These are phyloP conservation scores for Jaltomata sinuosa DNA, from an alignment of 257 asterid species.

Conservation along the genomic window DNA sequence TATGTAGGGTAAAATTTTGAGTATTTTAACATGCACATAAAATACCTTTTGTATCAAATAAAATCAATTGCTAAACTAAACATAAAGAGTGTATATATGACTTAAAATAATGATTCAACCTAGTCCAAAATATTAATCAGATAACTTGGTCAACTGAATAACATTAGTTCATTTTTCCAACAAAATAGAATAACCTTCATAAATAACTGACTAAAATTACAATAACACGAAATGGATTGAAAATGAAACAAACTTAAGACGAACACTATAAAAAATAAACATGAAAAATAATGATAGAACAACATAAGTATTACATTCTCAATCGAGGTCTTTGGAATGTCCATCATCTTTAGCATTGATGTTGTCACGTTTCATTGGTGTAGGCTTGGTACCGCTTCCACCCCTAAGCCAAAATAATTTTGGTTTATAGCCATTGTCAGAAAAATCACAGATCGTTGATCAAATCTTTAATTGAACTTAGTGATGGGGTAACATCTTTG, in stretches of 20 bases:
- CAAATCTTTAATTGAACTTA: not conserved
- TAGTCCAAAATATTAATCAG: not conserved
- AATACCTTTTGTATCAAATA: not conserved
- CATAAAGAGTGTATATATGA: not conserved
- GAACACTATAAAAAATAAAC: not conserved
- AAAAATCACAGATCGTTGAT: not conserved
- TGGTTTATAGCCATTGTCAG: not conserved
- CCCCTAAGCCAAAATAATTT: not conserved
- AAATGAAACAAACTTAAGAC: not conserved
- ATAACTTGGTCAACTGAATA: too few species aligned
- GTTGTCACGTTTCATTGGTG: not conserved
- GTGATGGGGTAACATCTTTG: not conserved
- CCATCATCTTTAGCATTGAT: not conserved
- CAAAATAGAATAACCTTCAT: not conserved
- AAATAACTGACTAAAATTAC: not conserved
- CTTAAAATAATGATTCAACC: not conserved
- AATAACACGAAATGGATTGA: not conserved
- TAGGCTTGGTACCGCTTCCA: not conserved
- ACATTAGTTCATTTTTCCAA: not conserved
- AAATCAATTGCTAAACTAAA: not conserved
- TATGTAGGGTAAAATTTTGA: not conserved
- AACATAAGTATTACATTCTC: not conserved
- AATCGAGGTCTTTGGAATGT: not conserved
- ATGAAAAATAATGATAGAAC: not conserved
- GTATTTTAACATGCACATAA: not conserved